These are phyloP conservation scores for Spathaspora sp. DNA, from an alignment of 1,139 yeast genomes.

Conservation along the genomic window DNA sequence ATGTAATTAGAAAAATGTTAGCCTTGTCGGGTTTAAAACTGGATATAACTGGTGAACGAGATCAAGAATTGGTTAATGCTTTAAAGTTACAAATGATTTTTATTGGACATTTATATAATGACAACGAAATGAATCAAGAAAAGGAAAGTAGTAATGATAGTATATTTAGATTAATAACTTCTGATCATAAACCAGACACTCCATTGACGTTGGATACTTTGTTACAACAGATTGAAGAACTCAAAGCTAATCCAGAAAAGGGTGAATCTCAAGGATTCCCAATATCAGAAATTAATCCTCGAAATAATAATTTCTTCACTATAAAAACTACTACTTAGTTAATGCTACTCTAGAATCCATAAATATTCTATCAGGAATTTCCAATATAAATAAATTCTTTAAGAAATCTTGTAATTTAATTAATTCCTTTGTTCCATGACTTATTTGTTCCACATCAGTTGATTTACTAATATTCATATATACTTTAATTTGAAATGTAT, in stretches of 20 bases:
- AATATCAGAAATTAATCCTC: conserved; percentile 5
- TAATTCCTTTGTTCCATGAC: conserved; percentile 63
- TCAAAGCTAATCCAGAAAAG: conserved; percentile 24
- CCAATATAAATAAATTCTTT: conserved; percentile 63
- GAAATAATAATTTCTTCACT: conserved; percentile 5
- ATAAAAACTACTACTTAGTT: conserved; percentile 7
- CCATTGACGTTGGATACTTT: conserved; percentile 26
- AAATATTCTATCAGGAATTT: conserved; percentile 71
- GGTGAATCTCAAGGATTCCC: conserved; percentile 25
- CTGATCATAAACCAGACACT: conserved; percentile 29
- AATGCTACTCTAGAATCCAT: conserved; percentile 66
- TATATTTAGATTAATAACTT: conserved; percentile 34
- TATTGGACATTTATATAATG: conserved; percentile 41
- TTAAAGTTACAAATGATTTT: conserved; percentile 48
- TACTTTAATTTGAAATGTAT: conserved; percentile 61
- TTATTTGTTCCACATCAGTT: conserved; percentile 74
- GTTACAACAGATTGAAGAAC: conserved; percentile 20
- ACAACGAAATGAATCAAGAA: conserved; percentile 16
- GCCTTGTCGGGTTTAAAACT: conserved; percentile 46
- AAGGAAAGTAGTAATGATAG: conserved; percentile 19
- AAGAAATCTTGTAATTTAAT: conserved; percentile 62
- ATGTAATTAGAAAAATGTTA: conserved; percentile 31
- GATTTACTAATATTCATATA: conserved; percentile 68
- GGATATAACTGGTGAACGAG: conserved; percentile 20
- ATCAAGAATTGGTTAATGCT: conserved; percentile 26